Evolutionary conservation across 2,329 filamentous ascomycete species (phyloP), one percentile per base, ranked within the genome.

Genomic region (Xylaria sp.): DNA sequence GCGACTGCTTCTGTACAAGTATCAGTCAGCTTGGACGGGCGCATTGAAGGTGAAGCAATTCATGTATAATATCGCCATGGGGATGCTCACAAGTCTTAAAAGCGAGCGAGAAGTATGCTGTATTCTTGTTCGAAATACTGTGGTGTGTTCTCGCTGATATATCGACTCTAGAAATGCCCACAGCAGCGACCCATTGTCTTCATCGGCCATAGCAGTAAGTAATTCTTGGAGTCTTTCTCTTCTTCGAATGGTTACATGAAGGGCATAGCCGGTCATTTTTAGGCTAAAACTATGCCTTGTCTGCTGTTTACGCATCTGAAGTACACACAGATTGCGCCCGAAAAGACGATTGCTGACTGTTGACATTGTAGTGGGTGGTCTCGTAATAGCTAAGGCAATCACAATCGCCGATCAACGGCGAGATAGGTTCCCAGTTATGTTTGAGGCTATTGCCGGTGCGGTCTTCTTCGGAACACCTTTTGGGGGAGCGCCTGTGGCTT

Each of bases 381-480:
- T 80, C 5, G 78, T 80, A 1, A 73, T 80, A 31, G 77, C 78
- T 10, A 80, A 80, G 64, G 78, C 76, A 13, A 57, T 75, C 11
- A 70, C 63, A 1, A 64, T 78, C 2, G 75, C 77, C 4, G 75
- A 77, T 38, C 70, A 74, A 0, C 72, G 73, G 15, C 68, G 71
- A 19, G 75, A 79, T 8, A 66, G 70, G 5, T 79, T 77, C 15
- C 75, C 73, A 1, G 68, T 71, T 31, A 76, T 79, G 71, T 79
- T 79, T 33, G 77, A 80, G 55, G 74, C 73, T 2, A 78, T 78
- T 25, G 72, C 77, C 2, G 77, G 73, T 0, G 74, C 75, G 9
- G 71, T 74, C 11, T 76, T 79, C 63, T 80, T 80, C 37, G 78
- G 78, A 1, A 79, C 78, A 0, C 78, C 78, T 0, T 80, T 80